Evolutionary conservation across 148 eudicot genomes (phyloP).

Genomic region (Gaultheria prostrata): DNA sequence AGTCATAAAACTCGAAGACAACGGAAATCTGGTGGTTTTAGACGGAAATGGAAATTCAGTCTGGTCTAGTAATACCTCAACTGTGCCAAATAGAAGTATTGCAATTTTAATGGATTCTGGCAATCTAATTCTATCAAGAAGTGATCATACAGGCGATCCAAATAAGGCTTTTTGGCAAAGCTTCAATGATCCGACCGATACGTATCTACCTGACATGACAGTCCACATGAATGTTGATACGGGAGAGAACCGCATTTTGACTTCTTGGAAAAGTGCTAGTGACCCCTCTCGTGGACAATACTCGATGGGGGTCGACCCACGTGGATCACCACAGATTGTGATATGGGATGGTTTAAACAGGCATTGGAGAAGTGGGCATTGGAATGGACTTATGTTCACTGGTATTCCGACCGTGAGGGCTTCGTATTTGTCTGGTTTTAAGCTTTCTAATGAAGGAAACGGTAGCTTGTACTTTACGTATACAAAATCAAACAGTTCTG

Average conservation of each 20-base stretch:
- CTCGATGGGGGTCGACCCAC: slow-evolving; percentile 45
- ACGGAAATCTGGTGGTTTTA: slow-evolving; percentile 41
- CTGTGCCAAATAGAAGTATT: slow-evolving; percentile 19
- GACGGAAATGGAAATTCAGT: slow-evolving; percentile 27
- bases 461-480: slow-evolving; percentile 39
- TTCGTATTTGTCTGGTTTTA: slow-evolving; percentile 43
- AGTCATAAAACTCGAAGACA: slow-evolving; percentile 23
- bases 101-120: slow-evolving; percentile 28
- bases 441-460: slow-evolving; percentile 23
- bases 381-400: slow-evolving; percentile 43
- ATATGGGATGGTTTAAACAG: slow-evolving; percentile 39
- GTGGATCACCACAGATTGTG: slow-evolving; percentile 52
- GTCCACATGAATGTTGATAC: slow-evolving; percentile 15
- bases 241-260: slow-evolving; percentile 23
- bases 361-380: slow-evolving; percentile 64
- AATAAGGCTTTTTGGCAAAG: slow-evolving; percentile 48
- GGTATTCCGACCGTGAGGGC: slow-evolving; percentile 49
- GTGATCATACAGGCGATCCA: background rate
- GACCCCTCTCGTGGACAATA: slow-evolving; percentile 60
- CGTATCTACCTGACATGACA: slow-evolving; percentile 53
- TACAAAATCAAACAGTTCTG: slow-evolving; percentile 24
- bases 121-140: slow-evolving; percentile 1
- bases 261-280: slow-evolving; percentile 49
- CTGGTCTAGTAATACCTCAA: slow-evolving; percentile 38
- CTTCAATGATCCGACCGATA: slow-evolving; percentile 58